Percentiles rank a stretch among this genome's conserved stretches.
phyloP scores from a whole-genome alignment of 495 filamentous ascomycete species.

The Aspergillus bridgeri region DNA sequence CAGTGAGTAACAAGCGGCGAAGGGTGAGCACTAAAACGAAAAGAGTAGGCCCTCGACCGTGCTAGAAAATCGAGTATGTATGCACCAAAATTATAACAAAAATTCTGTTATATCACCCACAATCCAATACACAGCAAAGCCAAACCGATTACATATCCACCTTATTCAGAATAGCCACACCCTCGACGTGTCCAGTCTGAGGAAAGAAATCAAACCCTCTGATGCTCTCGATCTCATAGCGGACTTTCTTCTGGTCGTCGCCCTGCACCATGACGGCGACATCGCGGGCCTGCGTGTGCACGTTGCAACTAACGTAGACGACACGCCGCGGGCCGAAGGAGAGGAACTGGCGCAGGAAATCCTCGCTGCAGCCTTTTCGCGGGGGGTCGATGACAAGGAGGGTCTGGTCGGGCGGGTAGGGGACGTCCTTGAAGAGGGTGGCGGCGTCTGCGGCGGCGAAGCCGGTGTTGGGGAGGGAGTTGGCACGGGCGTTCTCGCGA shows the following conservation, averaged over 20 bases:
- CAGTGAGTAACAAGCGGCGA: no score
- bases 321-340: conserved; percentile 70
- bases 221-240: conserved; percentile 88
- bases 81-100: no score
- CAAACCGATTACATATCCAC: conserved; percentile 8
- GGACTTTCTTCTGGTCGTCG: conserved; percentile 44
- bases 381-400: conserved; percentile 91
- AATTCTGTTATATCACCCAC: no score
- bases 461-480: conserved; percentile 64
- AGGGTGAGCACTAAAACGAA: no score
- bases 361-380: conserved; percentile 86
- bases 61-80: no score
- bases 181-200: conserved; percentile 95
- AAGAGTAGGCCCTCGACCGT: no score
- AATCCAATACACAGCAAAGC: no score
- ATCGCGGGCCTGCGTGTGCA: conserved; percentile 94
- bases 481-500: conserved; percentile 69
- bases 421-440: conserved; percentile 69
- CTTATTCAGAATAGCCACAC: conserved; percentile 73
- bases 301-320: conserved; percentile 95
- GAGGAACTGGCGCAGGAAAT: conserved; percentile 78
- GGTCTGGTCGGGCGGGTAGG: conserved; percentile 72
- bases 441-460: conserved; percentile 87
- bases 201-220: conserved; percentile 97
- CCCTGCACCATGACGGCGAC: conserved; percentile 78